Conservation (phyloP, 2,329 filamentous ascomycete genomes). For the Colletotrichum liaoningense region DNA sequence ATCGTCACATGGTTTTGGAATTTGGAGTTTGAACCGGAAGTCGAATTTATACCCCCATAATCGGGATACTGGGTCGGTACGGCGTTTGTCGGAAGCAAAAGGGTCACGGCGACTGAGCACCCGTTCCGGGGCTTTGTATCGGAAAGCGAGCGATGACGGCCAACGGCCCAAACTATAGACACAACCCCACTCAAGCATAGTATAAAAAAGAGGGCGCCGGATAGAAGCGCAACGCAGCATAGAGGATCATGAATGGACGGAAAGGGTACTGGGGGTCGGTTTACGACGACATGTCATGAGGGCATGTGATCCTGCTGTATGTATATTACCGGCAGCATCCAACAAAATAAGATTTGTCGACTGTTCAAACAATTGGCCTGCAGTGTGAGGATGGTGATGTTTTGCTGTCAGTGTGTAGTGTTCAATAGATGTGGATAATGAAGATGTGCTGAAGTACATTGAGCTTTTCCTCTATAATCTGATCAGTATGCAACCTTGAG, state of each 20-base stretch:
- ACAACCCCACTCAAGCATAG: conserved; percentile 37
- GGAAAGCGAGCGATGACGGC: conserved; percentile 36
- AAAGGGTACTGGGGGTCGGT: conserved; percentile 23
- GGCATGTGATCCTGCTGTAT: conserved; percentile 36
- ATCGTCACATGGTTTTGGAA: conserved; percentile 7
- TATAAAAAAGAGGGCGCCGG: conserved; percentile 33
- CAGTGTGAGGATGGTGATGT: neutral
- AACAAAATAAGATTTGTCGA: conserved; percentile 1
- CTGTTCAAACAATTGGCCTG: neutral
- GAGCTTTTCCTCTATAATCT: no score
- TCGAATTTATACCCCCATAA: conserved; percentile 7
- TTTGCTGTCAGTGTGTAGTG: no score
- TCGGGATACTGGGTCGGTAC: conserved; percentile 5
- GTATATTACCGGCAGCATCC: conserved; percentile 36
- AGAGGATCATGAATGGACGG: conserved; percentile 33
- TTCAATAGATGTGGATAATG: no score
- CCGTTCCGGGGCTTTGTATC: conserved; percentile 8
- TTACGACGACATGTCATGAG: conserved; percentile 30
- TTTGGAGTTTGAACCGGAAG: conserved; percentile 8
- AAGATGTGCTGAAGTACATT: no score
- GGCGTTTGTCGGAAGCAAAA: conserved; percentile 35
- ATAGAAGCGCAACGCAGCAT: conserved; percentile 34
- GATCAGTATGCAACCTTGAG: no score
- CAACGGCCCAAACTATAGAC: conserved; percentile 32
- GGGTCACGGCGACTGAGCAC: conserved; percentile 24